phyloP scores from a whole-genome alignment of 768 basidiomycete genomes.

The Hypsizygus marmoreus region DNA sequence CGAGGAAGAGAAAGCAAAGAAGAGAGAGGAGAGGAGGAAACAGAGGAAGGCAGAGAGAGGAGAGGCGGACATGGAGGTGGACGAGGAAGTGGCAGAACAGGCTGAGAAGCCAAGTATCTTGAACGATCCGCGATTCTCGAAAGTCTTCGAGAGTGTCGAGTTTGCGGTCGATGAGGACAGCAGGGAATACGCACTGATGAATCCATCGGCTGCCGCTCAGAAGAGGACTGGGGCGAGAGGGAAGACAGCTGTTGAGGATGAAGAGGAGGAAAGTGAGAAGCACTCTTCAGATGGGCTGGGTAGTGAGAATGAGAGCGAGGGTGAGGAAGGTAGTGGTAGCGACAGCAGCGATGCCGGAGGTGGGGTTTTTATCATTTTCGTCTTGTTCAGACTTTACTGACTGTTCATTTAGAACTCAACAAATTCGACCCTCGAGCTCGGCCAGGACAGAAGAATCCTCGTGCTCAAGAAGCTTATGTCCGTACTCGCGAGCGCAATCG shows the following conservation, averaged over 20 bases:
- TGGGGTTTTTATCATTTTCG: constrained; percentile 26
- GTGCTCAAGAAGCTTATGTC: constrained; percentile 46
- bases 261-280: constrained; percentile 85
- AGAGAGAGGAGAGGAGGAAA: constrained; percentile 57
- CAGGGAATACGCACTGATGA: constrained; percentile 89
- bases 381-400: constrained; percentile 3
- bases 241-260: constrained; percentile 86
- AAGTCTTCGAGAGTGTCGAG: constrained; percentile 87
- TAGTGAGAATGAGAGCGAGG: constrained; percentile 42
- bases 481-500: constrained; percentile 45
- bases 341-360: constrained; percentile 64
- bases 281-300: constrained; percentile 58
- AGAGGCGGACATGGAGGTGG: constrained; percentile 38
- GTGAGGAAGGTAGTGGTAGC: constrained; percentile 42
- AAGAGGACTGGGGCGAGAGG: constrained; percentile 40
- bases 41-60: constrained; percentile 43
- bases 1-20: constrained; percentile 62
- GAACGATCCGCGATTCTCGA: constrained; percentile 86
- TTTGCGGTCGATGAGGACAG: constrained; percentile 89
- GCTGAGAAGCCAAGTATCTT: constrained; percentile 54
- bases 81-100: constrained; percentile 30
- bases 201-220: constrained; percentile 78
- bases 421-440: constrained; percentile 51
- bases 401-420: constrained; percentile 42
- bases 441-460: constrained; percentile 49